Evolutionary conservation across 2,329 filamentous ascomycete genomes (phyloP), one percentile per base, ranked within the genome.

Genomic region (Trichoderma sp.): DNA sequence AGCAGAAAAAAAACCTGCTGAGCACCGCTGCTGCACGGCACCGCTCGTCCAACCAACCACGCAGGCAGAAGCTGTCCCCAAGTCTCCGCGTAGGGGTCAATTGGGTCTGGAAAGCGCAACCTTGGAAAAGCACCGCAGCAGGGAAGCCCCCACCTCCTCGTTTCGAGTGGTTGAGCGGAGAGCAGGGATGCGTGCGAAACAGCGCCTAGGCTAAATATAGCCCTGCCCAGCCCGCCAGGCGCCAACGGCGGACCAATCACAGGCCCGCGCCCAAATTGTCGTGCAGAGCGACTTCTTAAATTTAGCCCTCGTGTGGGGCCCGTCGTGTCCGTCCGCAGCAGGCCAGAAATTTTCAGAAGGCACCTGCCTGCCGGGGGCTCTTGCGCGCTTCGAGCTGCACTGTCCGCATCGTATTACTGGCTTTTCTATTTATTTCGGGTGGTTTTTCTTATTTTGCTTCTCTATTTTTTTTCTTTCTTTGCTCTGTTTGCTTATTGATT

Each of bases 131-230:
- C 51, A 39, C 64, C n/a, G 47, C 64, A 43, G n/a, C 47, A 67
- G 32, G 57, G 32, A 68, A 67, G 57, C 61, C 60, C 71, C 65
- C 66, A 63, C 67, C 71, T 62, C 51, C 56, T 71, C 68, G 71
- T 73, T 73, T 73, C 71, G 53, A 71, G 73, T 73, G 71, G 71
- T 51, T 67, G 71, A 73, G 66, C 67, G 73, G 71, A 66, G 67
- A 43, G 51, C 71, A 61, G 61, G 71, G 68, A 57, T 57, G 66
- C 34, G 61, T 72, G 71, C 71, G 71, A 72, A 71, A 72, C 71
- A 72, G 57, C 71, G 66, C 60, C 57, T 66, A 75, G 73, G 72
- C 79, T 81, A 81, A 80, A 79, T 80, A 79, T 81, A 81, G 79
- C 62, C 71, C 65, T 74, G 67, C 73, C 75, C 75, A 76, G 74